These are phyloP conservation scores for Ogataea degrootiae DNA, from an alignment of 805 yeast species.

Conservation along the genomic window DNA sequence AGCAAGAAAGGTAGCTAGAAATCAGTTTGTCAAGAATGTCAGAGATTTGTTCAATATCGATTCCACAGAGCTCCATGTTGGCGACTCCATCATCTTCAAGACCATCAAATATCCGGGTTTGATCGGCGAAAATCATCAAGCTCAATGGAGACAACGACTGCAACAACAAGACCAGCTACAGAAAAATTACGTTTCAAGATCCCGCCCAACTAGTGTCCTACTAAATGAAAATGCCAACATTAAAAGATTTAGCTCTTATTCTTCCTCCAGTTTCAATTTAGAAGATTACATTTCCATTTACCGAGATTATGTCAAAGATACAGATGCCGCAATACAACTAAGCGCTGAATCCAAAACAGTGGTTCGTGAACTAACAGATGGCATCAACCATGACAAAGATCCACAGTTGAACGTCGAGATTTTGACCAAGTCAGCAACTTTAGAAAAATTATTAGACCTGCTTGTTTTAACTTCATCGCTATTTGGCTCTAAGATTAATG, in stretches of 20 bases:
- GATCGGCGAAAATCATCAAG: slow-evolving; percentile 29
- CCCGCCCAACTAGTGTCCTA: slow-evolving; percentile 31
- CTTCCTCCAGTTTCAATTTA: slow-evolving; percentile 30
- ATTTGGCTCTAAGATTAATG: slow-evolving; percentile 41
- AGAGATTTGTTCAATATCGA: slow-evolving; percentile 63
- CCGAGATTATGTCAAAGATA: slow-evolving; percentile 21
- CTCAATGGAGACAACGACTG: neutral
- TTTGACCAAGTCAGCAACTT: slow-evolving; percentile 54
- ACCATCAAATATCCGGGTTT: slow-evolving; percentile 35
- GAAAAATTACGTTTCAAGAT: slow-evolving; percentile 7
- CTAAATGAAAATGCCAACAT: slow-evolving; percentile 27
- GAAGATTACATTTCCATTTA: slow-evolving; percentile 27
- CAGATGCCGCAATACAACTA: neutral
- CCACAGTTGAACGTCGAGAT: slow-evolving; percentile 19
- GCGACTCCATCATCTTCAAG: slow-evolving; percentile 56
- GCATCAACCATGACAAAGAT: neutral
- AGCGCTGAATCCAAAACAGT: no score
- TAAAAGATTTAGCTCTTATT: slow-evolving; percentile 31
- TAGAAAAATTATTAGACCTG: slow-evolving; percentile 75
- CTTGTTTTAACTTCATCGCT: slow-evolving; percentile 66
- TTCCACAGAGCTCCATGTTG: slow-evolving; percentile 50
- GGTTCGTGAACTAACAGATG: no score
- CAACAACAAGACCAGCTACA: slow-evolving; percentile 3
- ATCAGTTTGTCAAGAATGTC: slow-evolving; percentile 48
- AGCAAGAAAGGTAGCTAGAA: slow-evolving; percentile 28